Conservation (phyloP, 257 asterid species). For the Fraxinus pennsylvanica region DNA sequence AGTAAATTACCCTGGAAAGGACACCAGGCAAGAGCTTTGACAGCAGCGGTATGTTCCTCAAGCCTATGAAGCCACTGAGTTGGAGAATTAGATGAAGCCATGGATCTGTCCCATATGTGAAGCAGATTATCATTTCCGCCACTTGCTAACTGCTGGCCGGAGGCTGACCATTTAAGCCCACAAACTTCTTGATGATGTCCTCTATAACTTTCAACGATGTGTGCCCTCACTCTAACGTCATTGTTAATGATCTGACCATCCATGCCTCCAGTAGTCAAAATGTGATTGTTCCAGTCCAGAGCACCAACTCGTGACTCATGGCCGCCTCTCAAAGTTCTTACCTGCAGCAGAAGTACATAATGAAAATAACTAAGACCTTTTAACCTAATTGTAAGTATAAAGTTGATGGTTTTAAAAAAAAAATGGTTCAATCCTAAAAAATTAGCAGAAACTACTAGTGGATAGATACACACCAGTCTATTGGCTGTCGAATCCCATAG, state of each 20-base stretch:
- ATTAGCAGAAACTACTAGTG: slow-evolving; percentile 1
- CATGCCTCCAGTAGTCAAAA: slow-evolving; percentile 94
- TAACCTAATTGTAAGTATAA: background rate
- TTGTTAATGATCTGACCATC: slow-evolving; percentile 80
- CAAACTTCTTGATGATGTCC: slow-evolving; percentile 97
- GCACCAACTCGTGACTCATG: slow-evolving; percentile 75
- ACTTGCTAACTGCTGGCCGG: slow-evolving; percentile 90
- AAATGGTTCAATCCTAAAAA: background rate
- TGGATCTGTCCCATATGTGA: slow-evolving; percentile 88
- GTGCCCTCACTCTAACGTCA: slow-evolving; percentile 72
- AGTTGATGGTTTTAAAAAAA: background rate
- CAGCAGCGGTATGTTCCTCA: slow-evolving; percentile 90
- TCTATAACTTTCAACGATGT: slow-evolving; percentile 65
- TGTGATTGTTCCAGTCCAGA: slow-evolving; percentile 88
- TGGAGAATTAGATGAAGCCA: slow-evolving; percentile 60
- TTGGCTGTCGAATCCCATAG: slow-evolving; percentile 88
- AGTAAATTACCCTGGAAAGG: slow-evolving; percentile 83
- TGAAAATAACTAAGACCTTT: background rate
- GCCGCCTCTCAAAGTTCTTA: slow-evolving; percentile 81
- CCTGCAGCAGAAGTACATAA: slow-evolving; percentile 42
- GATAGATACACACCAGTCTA: slow-evolving; percentile 50
- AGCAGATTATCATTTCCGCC: slow-evolving; percentile 94
- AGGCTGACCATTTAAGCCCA: slow-evolving; percentile 90
- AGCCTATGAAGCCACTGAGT: slow-evolving; percentile 87
- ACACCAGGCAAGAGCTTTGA: slow-evolving; percentile 97